A percentile compares a stretch with the other conserved stretches of the same genome.
phyloP scores from a whole-genome alignment of 768 basidiomycete species.

The Agrocybe pediades region DNA sequence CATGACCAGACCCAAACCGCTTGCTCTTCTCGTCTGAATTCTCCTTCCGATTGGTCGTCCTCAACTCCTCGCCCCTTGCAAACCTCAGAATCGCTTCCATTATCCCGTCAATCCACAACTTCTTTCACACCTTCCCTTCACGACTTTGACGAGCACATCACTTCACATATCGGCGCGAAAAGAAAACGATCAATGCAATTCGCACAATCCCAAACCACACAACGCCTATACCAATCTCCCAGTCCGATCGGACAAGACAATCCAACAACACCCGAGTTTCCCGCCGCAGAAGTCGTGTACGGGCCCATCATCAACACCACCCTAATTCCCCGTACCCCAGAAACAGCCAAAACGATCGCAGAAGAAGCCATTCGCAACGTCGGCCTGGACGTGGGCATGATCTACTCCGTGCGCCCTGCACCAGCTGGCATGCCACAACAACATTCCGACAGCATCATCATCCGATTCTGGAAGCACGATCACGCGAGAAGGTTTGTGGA shows the following conservation, averaged over 20 bases:
- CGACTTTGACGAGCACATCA: too few relatives aligned
- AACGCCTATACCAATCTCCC: neutral
- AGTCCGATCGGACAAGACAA: neutral
- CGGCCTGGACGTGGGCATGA: neutral
- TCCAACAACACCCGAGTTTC: neutral
- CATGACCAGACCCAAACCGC: neutral
- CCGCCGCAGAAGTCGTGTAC: neutral
- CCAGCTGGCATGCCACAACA: neutral
- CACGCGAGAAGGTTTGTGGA: slow-evolving; percentile 10
- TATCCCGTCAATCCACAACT: too few relatives aligned
- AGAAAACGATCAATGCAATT: too few relatives aligned
- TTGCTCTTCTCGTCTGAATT: neutral
- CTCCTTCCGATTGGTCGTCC: neutral
- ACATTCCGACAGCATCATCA: neutral
- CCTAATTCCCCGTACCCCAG: neutral
- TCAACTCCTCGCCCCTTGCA: too few relatives aligned
- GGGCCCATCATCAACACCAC: neutral
- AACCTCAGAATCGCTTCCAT: too few relatives aligned
- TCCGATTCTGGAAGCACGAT: slow-evolving; percentile 9
- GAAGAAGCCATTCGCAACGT: slow-evolving; percentile 9
- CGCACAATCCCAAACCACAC: neutral
- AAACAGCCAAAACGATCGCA: neutral
- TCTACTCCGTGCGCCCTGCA: slow-evolving; percentile 1
- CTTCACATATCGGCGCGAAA: too few relatives aligned
- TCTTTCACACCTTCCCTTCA: too few relatives aligned